Percentiles rank a stretch among this genome's conserved stretches.
Evolutionary conservation across 352 stramenopile species (phyloP).

Genomic region (Pythium chondricola): DNA sequence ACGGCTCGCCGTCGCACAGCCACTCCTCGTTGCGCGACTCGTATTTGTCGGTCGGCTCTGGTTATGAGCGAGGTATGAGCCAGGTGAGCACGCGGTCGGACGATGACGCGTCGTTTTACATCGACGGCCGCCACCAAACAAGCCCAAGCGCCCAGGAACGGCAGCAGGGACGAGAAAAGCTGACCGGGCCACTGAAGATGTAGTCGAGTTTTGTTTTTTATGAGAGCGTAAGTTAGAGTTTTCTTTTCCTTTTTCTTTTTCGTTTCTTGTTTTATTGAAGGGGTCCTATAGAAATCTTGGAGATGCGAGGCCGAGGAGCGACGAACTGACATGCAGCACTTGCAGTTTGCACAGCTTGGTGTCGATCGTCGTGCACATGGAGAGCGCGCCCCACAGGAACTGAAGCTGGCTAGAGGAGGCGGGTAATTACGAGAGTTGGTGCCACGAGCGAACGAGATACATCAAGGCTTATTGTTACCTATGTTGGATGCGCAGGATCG

Average conservation of each 20-base stretch:
- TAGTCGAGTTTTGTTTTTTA: no score
- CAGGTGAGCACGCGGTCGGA: constrained; percentile 49
- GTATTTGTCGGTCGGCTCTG: constrained; percentile 36
- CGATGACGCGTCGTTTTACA: constrained; percentile 52
- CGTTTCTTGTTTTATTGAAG: no score
- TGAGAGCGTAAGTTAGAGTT: no score
- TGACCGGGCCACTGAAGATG: constrained; percentile 14
- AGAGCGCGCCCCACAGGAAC: constrained; percentile 54
- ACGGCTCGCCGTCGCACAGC: not conserved
- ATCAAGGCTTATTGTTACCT: no score
- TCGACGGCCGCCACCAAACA: constrained; percentile 23
- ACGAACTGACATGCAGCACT: constrained; percentile 50
- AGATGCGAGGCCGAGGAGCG: constrained; percentile 66
- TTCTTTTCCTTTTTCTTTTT: no score
- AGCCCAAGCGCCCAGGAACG: constrained; percentile 4
- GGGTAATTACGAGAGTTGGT: no score
- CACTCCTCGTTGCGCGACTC: constrained; percentile 22
- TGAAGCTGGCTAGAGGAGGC: constrained; percentile 60
- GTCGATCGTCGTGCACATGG: constrained; percentile 68
- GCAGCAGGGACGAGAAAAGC: constrained; percentile 13
- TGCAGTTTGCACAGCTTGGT: constrained; percentile 57
- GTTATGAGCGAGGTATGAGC: constrained; percentile 14
- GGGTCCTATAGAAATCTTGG: constrained; percentile 41
- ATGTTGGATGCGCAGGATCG: constrained; percentile 55
- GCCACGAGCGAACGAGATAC: no score